Base-by-base conservation (phyloP, 2,329 filamentous ascomycete species). In the Penicillium sp. region DNA sequence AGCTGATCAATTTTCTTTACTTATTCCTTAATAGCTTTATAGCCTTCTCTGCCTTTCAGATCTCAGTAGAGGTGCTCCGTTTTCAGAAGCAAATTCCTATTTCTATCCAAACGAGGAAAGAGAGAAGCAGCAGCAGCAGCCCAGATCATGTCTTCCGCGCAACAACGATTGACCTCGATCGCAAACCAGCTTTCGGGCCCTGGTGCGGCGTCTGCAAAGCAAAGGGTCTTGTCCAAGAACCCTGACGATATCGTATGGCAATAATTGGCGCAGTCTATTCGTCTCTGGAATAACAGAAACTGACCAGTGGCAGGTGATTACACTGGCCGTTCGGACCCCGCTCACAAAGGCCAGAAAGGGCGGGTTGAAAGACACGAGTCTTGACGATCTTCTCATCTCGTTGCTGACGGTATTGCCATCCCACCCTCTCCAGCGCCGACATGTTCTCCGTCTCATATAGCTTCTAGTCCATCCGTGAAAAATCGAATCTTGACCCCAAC, bases 401-500 rank as follows among this genome's bases (percentile, higher is more conserved):
- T 55, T 70, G 6, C 55, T 70, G 45, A 68, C 66, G 29, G 68
- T 70, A 61, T n/a, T n/a, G n/a, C n/a, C n/a, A n/a, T n/a, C n/a
- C n/a, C n/a, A n/a, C n/a, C 51, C n/a, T n/a, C n/a, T n/a, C n/a
- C 39, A 6, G 2, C n/a, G n/a, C n/a, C n/a, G n/a, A n/a, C n/a
- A n/a, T n/a, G n/a, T n/a, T n/a, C n/a, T n/a, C n/a, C n/a, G n/a
- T n/a, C n/a, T n/a, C n/a, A n/a, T n/a, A n/a, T 19, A 21, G 31
- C 40, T 40, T 31, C n/a, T 10, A 82, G 72, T 81, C 81, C 51
- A 76, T 95, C 56, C 78, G 95, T 64, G 77, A 86, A 56, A 87
- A 88, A 60, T 95, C 89, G 58, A 82, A 83, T 58, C 88, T 96
- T 72, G 85, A 95, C 73, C 89, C 90, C 31, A 76, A 75, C 42